Base-by-base conservation (phyloP, 1,284 basidiomycete species). In the Tilletiaria anomala region DNA sequence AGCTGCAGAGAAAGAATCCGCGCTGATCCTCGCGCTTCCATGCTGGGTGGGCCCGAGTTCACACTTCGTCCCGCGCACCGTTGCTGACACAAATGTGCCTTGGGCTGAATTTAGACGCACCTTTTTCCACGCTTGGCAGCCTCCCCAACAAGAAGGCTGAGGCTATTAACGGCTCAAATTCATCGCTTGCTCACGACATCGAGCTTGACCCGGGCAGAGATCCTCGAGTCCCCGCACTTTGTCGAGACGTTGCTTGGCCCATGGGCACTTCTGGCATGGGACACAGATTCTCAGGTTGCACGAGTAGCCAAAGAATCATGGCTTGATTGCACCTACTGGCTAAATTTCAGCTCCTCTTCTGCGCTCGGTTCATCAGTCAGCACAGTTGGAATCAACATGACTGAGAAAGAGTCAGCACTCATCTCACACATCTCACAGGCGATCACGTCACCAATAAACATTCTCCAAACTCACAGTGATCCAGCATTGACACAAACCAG, bases 41-140 rank as follows among this genome's bases (percentile, higher is more conserved):
- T 84, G 89, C 45, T 93, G 88, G 88, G 85, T 89, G 61, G 58
- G 1, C 35, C 31, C 44, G 73, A 37, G 20, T 37, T 21, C 12
- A 6, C 32, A 20, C 39, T 34, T n/a, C 20, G 8, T 5, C 20
- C 19, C 36, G 21, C 11, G 6, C 21, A 12, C 20, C 12, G 21
- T 12, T n/a, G 35, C 35, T 37, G 35, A 37, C n/a, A n/a, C 26
- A 8, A 29, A 29, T 29, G 10, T n/a, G 10, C 26, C 19, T 23
- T 24, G 23, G 35, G 31, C 3, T 20, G 17, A 14, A 6, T n/a
- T 10, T 57, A 88, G 86, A 70, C 85, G 29, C 84, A 93, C 68
- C 85, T 93, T 67, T 71, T 84, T 29, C 80, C 88, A 0, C 73
- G 80, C 0, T 73, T 94, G 8, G 77, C 88, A 34, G 71, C 85